Evolutionary conservation across 2,329 filamentous ascomycete genomes (phyloP).

Genomic region (Claviceps digitariae): DNA sequence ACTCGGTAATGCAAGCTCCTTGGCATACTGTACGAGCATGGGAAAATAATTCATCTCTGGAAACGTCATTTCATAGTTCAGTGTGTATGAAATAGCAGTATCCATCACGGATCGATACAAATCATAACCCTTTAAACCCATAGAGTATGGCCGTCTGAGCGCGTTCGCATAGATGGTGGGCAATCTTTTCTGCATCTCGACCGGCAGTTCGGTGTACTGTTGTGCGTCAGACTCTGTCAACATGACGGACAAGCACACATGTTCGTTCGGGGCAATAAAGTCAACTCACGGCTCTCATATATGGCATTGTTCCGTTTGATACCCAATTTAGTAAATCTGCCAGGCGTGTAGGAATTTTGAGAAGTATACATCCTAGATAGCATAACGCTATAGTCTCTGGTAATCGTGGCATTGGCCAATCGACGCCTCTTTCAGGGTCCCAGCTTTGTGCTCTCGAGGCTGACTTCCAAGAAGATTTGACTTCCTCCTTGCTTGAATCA

Average conservation of each 20-base stretch:
- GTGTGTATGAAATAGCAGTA: slow-evolving; percentile 48
- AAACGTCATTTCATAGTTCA: slow-evolving; percentile 56
- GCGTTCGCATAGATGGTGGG: slow-evolving; percentile 45
- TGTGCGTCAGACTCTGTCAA: slow-evolving; percentile 13
- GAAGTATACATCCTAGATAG: slow-evolving; percentile 63
- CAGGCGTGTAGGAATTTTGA: slow-evolving; percentile 63
- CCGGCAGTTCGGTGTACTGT: slow-evolving; percentile 44
- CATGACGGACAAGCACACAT: too few species aligned
- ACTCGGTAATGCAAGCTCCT: slow-evolving; percentile 63
- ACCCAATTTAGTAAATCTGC: slow-evolving; percentile 61
- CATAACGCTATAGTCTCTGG: slow-evolving; percentile 65
- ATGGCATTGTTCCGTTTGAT: slow-evolving; percentile 54
- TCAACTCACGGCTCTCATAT: slow-evolving; percentile 48
- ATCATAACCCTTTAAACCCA: slow-evolving; percentile 34
- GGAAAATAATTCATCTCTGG: slow-evolving; percentile 60
- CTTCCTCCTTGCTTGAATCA: slow-evolving; percentile 8
- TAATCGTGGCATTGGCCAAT: slow-evolving; percentile 49
- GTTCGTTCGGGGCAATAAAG: neutral
- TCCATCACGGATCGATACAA: slow-evolving; percentile 53
- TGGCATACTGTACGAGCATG: slow-evolving; percentile 55
- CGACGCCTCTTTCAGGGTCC: slow-evolving; percentile 28
- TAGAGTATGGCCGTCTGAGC: slow-evolving; percentile 36
- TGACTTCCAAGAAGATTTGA: slow-evolving; percentile 15
- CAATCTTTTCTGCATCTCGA: slow-evolving; percentile 51
- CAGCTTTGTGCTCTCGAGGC: slow-evolving; percentile 26